Evolutionary conservation across 371 early-diverging fungal genomes (phyloP).

Genomic region (Massospora cicadina): DNA sequence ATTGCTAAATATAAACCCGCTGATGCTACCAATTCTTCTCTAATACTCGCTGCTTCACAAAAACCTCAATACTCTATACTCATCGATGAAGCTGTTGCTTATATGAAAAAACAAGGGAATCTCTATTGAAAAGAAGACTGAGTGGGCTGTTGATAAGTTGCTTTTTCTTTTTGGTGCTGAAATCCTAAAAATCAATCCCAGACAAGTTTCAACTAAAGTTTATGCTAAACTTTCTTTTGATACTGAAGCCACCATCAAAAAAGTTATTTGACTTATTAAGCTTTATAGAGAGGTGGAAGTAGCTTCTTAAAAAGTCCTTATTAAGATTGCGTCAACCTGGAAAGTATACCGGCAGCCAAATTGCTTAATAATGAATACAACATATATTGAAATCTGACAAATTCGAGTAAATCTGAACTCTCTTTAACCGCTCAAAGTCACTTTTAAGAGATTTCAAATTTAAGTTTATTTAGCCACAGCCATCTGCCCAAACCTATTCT

Average conservation of each 20-base stretch:
- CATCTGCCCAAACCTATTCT: too few relatives aligned
- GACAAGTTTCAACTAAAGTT: slow-evolving; percentile 96
- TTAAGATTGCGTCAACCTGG: slow-evolving; percentile 98
- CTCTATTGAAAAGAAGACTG: slow-evolving; percentile 47
- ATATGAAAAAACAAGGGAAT: slow-evolving; percentile 61
- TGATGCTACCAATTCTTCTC: slow-evolving; percentile 98
- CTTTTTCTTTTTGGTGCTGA: slow-evolving; percentile 91
- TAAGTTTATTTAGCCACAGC: too few relatives aligned
- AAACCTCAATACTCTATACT: slow-evolving; percentile 75
- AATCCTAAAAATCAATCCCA: slow-evolving; percentile 92
- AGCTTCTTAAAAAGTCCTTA: slow-evolving; percentile 73
- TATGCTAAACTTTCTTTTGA: slow-evolving; percentile 92
- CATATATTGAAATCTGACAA: slow-evolving; percentile 98
- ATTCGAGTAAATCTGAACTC: too few relatives aligned
- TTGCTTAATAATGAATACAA: slow-evolving; percentile 69
- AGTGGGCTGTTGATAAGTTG: slow-evolving; percentile 82
- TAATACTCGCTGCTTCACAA: slow-evolving; percentile 85
- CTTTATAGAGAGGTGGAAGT: slow-evolving; percentile 80
- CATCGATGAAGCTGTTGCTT: slow-evolving; percentile 76
- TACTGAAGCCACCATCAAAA: slow-evolving; percentile 74
- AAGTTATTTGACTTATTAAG: slow-evolving; percentile 76
- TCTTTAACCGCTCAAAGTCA: too few relatives aligned
- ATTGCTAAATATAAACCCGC: slow-evolving; percentile 95
- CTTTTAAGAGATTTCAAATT: too few relatives aligned
- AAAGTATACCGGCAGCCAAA: slow-evolving; percentile 94